Base-by-base conservation (phyloP, 805 yeast species). In the Sugiyamaella smithiae region DNA sequence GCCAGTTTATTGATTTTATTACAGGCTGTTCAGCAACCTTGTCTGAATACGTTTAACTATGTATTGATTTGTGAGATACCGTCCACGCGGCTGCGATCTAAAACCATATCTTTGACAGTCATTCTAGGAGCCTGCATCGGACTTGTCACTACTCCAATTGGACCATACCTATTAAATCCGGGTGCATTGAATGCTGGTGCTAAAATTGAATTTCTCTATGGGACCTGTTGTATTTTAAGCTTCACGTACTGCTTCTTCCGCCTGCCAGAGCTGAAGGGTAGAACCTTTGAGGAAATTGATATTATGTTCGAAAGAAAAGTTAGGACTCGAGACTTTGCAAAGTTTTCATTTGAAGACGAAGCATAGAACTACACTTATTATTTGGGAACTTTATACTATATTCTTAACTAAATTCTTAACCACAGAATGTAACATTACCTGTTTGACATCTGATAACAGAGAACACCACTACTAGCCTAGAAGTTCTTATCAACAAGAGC, bases 261-360 rank as follows among this genome's bases (percentile, higher is more conserved):
- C 43, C 65, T 78, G 48, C 84, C 85, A 11, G 85, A 80, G 61
- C 74, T 82, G 32, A 70, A 71, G 54, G 74, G 72, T 43, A 71
- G 80, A 62, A 76, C 83, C 0, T 77, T 69, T 57, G 81, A 78
- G 38, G 84, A 80, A 57, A 65, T 79, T 60, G 83, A 79, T 62
- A 64, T 66, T 47, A 63, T 80, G 66, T 80, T 50, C 42, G 69
- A 45, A 24, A 45, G 56, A 51, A 53, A 57, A 36, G 51, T 54
- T 48, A 43, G 61, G 8, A 57, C 65, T 12, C 52, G 64, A 38
- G 57, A 63, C 49, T 51, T 58, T 43, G 40, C 47, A n/a, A 43
- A 43, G 29, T 43, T 32, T 23, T 7, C 16, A 29, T 43, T 43
- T 17, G 47, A 24, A 14, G 33, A 43, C 41, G 47, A 32, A 33